A percentile compares a stretch with the other conserved stretches of the same genome.
phyloP scores from a whole-genome alignment of 2,329 filamentous ascomycete species.

The Penicillium expansum region DNA sequence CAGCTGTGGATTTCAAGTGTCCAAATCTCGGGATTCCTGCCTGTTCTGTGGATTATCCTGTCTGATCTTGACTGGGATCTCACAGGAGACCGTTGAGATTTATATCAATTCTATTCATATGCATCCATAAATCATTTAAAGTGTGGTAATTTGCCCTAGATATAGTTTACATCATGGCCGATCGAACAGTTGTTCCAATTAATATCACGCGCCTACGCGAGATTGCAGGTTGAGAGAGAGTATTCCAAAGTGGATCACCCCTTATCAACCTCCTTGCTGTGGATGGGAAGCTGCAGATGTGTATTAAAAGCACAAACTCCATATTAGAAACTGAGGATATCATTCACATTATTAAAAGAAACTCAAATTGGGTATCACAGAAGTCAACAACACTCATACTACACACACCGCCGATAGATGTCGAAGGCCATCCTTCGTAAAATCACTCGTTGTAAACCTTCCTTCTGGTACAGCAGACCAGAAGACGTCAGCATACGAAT shows the following conservation, averaged over 20 bases:
- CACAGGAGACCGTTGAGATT: neutral
- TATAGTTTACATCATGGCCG: neutral
- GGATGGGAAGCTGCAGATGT: neutral
- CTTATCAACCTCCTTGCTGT: neutral
- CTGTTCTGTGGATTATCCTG: neutral
- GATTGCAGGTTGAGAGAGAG: neutral
- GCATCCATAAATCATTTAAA: too few relatives aligned
- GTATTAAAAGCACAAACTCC: neutral
- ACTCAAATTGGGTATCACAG: slow-evolving; percentile 20
- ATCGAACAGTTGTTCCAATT: neutral
- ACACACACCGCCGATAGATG: slow-evolving; percentile 16
- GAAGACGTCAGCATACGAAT: slow-evolving; percentile 17
- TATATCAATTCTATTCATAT: neutral
- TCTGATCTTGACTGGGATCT: neutral
- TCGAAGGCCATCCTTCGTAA: slow-evolving; percentile 1
- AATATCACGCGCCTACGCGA: neutral
- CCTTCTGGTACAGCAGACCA: slow-evolving; percentile 7
- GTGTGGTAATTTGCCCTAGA: neutral
- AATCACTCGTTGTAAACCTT: neutral
- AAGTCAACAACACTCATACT: slow-evolving; percentile 4
- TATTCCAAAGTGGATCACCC: neutral
- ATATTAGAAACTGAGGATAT: neutral
- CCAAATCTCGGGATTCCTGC: neutral
- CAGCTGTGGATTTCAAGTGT: too few relatives aligned
- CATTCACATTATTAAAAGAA: neutral